Evolutionary conservation across 2,329 filamentous ascomycete species (phyloP).

Genomic region (Gremmenia infestans): DNA sequence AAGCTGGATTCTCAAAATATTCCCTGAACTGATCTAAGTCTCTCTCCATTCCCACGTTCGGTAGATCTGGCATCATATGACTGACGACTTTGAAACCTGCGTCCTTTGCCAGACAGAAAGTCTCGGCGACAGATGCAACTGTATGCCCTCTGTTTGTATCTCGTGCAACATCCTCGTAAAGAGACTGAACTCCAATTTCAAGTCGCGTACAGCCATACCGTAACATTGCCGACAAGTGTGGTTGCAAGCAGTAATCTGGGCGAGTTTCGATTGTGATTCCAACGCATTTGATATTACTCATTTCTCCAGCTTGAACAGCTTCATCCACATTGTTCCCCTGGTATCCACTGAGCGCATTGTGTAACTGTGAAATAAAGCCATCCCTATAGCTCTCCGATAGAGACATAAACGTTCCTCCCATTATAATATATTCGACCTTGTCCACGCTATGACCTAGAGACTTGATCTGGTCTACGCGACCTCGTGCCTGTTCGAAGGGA

Average conservation of each 20-base stretch:
- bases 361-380: slow-evolving; percentile 89
- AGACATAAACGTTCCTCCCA: slow-evolving; percentile 99
- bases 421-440: slow-evolving; percentile 99
- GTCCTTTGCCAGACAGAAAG: slow-evolving; percentile 95
- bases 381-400: slow-evolving; percentile 83
- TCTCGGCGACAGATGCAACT: slow-evolving; percentile 90
- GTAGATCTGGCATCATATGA: slow-evolving; percentile 99
- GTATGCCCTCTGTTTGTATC: slow-evolving; percentile 97
- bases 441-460: slow-evolving; percentile 94
- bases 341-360: slow-evolving; percentile 95
- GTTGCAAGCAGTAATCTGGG: slow-evolving; percentile 92
- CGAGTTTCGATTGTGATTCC: slow-evolving; percentile 98
- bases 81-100: slow-evolving; percentile 98
- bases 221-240: slow-evolving; percentile 93
- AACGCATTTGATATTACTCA: slow-evolving; percentile 96
- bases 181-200: slow-evolving; percentile 90
- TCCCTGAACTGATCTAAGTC: slow-evolving; percentile 96
- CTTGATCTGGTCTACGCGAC: slow-evolving; percentile 94
- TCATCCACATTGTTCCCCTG: slow-evolving; percentile 93
- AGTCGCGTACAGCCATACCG: slow-evolving; percentile 95
- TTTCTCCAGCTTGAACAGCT: slow-evolving; percentile 87
- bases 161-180: slow-evolving; percentile 97
- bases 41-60: slow-evolving; percentile 97
- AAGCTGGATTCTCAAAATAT: slow-evolving; percentile 95
- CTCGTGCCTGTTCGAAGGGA: slow-evolving; percentile 93